Evolutionary conservation across 75 land plant species (phyloP).

Genomic region (Chamaecyparis obtusa): DNA sequence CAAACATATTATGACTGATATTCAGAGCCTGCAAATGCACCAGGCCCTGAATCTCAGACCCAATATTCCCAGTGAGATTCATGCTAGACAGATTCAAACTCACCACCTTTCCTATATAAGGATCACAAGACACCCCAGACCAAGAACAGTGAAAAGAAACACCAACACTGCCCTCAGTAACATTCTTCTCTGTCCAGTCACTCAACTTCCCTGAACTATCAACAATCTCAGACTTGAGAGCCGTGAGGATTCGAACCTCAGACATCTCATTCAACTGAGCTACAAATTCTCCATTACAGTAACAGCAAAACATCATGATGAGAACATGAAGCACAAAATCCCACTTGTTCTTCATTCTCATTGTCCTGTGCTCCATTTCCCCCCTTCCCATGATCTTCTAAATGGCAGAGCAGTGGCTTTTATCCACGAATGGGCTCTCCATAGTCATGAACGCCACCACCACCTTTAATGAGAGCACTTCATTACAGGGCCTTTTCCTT

Average conservation of each 20-base stretch:
- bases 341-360: neutral
- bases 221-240: constrained; percentile 40
- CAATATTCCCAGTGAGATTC: constrained; percentile 22
- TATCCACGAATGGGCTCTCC: neutral
- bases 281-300: neutral
- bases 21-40: constrained; percentile 15
- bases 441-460: constrained; percentile 7
- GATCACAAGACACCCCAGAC: constrained; percentile 16
- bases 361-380: no score
- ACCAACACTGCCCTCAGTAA: neutral
- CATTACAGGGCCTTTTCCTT: constrained; percentile 7
- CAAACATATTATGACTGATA: constrained; percentile 18
- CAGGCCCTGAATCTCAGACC: constrained; percentile 11
- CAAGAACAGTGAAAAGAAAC: constrained; percentile 19
- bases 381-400: no score
- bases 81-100: constrained; percentile 12
- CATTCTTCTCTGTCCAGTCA: constrained; percentile 32
- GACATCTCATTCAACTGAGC: neutral
- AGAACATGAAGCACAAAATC: neutral
- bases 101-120: neutral
- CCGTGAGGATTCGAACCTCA: constrained; percentile 29
- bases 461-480: constrained; percentile 12
- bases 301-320: neutral
- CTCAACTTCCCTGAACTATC: constrained; percentile 32
- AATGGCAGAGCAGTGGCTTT: neutral